Evolutionary conservation across 2,329 filamentous ascomycete genomes (phyloP), one percentile per base, ranked within the genome.

Genomic region (Pezicula carpinea): DNA sequence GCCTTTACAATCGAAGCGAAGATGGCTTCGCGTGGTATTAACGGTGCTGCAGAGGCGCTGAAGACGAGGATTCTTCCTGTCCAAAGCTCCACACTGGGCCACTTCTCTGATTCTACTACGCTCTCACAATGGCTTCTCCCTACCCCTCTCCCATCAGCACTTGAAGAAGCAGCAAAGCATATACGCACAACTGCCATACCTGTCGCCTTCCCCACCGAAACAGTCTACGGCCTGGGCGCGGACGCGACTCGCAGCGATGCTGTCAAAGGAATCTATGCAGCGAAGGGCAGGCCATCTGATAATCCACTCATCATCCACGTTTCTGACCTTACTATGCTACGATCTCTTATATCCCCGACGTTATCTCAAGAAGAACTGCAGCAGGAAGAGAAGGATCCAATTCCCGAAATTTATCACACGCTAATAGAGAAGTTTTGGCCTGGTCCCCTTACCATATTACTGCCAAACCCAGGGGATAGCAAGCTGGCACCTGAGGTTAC

Each of bases 291-390:
- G 46, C 93, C 93, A 3, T 87, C 86, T 6, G 93, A 99, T 64
- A 99, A 99, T 65, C 93, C 93, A 15, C 79, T 99, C 49, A 99
- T 99, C 57, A 83, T 96, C 19, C 93, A 99, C 66, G 76, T 97
- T 45, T 83, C 85, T 59, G 93, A 93, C 46, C 68, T 96, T 10
- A 53, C 47, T 2, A 62, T 61, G 60, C 51, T 63, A 3, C 54
- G 55, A 34, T 44, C 44, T 21, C 52, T 63, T 18, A 35, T 62
- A 44, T 17, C 32, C 6, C 48, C 53, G 15, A 23, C 7, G 14
- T 6, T 22, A 22, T 22, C 10, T 23, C 2, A 18, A 15, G 14
- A 10, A 10, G 35, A 38, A 46, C 5, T 18, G 32, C 6, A 11
- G 5, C 17, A 29, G 5, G 22, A 40, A 15, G 26, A 40, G 18